Conservation (phyloP, 352 stramenopile species). For the Globisporangium emineosum region DNA sequence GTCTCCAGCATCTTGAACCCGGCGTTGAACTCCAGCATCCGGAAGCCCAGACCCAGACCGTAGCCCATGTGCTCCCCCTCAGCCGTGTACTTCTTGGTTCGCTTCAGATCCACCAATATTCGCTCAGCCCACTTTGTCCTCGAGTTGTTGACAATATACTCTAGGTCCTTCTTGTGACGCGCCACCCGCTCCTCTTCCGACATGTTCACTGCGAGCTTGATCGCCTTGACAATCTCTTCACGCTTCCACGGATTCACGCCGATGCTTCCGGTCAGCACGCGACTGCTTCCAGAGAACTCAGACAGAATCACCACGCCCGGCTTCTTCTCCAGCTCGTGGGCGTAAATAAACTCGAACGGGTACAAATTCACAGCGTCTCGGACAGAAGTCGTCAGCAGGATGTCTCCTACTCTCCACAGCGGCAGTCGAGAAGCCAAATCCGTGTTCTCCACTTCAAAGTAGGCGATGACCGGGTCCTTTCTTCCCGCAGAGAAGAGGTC, state of each 20-base stretch:
- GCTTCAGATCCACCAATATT: constrained; percentile 98
- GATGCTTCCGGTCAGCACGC: constrained; percentile 95
- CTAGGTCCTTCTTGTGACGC: constrained; percentile 78
- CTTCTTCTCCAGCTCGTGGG: constrained; percentile 64
- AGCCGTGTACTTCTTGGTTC: constrained; percentile 77
- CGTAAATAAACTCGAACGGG: constrained; percentile 86
- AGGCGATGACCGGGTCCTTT: constrained; percentile 57
- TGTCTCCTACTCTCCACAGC: constrained; percentile 69
- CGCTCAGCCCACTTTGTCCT: constrained; percentile 96
- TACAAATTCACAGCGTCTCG: constrained; percentile 84
- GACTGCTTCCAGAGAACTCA: constrained; percentile 96
- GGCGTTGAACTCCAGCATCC: constrained; percentile 95
- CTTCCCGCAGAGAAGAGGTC: constrained; percentile 39
- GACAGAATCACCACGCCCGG: constrained; percentile 94
- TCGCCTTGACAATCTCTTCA: constrained; percentile 77
- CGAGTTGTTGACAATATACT: constrained; percentile 95
- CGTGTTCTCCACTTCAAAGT: constrained; percentile 78
- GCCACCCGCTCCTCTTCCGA: constrained; percentile 59
- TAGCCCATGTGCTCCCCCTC: constrained; percentile 93
- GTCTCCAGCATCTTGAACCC: constrained; percentile 95
- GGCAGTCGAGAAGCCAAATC: constrained; percentile 71
- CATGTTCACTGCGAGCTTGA: constrained; percentile 71
- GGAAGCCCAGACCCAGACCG: constrained; percentile 95
- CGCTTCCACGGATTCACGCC: constrained; percentile 98
- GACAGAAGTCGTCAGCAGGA: constrained; percentile 73